phyloP scores from a whole-genome alignment of 805 yeast genomes.

The Kluyveromyces starmeri region DNA sequence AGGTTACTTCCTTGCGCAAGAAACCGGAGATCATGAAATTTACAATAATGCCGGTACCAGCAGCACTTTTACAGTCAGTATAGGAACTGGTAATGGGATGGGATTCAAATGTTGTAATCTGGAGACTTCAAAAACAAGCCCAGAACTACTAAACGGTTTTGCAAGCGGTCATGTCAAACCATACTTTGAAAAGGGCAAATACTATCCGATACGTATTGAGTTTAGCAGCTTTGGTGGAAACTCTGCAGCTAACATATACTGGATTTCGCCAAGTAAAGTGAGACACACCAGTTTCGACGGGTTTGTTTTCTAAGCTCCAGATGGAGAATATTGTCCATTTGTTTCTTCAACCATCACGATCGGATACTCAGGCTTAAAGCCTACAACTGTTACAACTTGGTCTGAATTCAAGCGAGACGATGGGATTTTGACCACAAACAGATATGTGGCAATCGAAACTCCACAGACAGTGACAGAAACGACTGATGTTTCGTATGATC shows the following conservation, averaged over 20 bases:
- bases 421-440: conserved; percentile 6
- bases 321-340: conserved; percentile 4
- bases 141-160: background rate
- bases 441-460: conserved; percentile 6
- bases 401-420: background rate
- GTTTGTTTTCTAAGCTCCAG: conserved; percentile 11
- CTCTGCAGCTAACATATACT: conserved; percentile 11
- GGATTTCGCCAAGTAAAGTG: conserved; percentile 16
- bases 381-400: background rate
- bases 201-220: conserved; percentile 26
- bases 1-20: conserved; percentile 21
- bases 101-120: conserved; percentile 11
- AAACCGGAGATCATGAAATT: conserved; percentile 25
- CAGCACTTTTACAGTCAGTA: conserved; percentile 24
- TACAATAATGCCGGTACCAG: conserved; percentile 24
- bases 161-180: conserved; percentile 4
- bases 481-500: background rate
- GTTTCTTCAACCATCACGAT: conserved; percentile 5
- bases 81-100: conserved; percentile 27
- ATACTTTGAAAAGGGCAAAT: conserved; percentile 20
- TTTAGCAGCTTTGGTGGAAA: conserved; percentile 15
- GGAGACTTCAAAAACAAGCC: background rate
- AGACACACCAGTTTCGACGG: conserved; percentile 11
- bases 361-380: background rate
- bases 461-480: background rate